phyloP scores from a whole-genome alignment of 139 green algal species.

The Penium margaritaceum region DNA sequence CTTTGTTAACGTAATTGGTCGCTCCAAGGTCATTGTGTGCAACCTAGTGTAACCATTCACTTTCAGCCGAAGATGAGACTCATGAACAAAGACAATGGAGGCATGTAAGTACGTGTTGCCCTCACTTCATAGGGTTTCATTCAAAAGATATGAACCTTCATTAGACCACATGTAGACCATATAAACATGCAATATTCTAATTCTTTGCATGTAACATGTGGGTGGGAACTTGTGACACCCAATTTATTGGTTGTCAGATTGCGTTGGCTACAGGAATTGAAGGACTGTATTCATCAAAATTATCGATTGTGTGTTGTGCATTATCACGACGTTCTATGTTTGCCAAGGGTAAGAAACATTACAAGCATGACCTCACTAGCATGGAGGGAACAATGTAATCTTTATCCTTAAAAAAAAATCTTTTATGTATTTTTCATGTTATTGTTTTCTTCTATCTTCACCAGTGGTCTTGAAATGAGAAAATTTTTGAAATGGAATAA shows the following conservation, averaged over 20 bases:
- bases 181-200: no score
- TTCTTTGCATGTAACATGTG: no score
- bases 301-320: no score
- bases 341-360: no score
- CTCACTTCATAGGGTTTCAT: no score
- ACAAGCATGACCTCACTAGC: no score
- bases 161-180: not conserved
- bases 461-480: not conserved
- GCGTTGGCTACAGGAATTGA: no score
- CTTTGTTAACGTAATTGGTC: no score
- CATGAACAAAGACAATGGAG: not conserved
- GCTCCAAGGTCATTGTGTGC: no score
- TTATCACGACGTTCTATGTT: no score
- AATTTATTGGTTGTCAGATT: not conserved
- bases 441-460: not conserved
- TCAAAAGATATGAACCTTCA: not conserved
- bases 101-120: not conserved
- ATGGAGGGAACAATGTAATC: no score
- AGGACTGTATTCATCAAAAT: no score
- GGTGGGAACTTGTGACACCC: not conserved
- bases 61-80: not conserved
- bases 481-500: not conserved
- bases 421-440: not conserved
- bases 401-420: not conserved
- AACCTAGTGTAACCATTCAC: not conserved